phyloP scores from a whole-genome alignment of 2,329 filamentous ascomycete genomes.

The Aspergillus sp. region DNA sequence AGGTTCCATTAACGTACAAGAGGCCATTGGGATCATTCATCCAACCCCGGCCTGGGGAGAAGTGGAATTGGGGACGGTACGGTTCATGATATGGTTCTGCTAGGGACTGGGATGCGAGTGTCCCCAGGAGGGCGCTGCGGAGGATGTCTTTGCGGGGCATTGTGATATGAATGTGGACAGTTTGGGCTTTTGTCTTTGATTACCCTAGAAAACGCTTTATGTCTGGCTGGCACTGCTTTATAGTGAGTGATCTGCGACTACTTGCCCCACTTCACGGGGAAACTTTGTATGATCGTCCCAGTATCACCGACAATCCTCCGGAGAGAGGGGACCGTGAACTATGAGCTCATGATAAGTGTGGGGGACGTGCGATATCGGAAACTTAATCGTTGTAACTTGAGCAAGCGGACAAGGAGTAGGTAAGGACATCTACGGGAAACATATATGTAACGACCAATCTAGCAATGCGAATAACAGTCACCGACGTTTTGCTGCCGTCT shows the following conservation, averaged over 20 bases:
- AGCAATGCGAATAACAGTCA: background rate
- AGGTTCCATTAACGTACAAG: conserved; percentile 30
- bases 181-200: background rate
- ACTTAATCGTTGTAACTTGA: no score
- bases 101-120: background rate
- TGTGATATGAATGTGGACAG: background rate
- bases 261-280: background rate
- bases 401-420: no score
- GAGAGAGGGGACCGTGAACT: background rate
- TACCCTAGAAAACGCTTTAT: background rate
- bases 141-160: background rate
- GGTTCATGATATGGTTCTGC: conserved; percentile 9
- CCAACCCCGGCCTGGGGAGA: conserved; percentile 15
- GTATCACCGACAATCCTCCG: conserved; percentile 1
- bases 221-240: no score
- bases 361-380: background rate
- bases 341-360: background rate
- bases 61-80: conserved; percentile 18
- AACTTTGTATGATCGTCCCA: background rate
- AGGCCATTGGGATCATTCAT: conserved; percentile 25
- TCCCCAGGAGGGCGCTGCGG: background rate
- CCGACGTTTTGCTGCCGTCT: background rate
- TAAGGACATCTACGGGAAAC: no score
- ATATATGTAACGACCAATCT: no score
- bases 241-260: background rate